phyloP scores from a whole-genome alignment of 768 basidiomycete genomes.

The Agrocybe chaxingu region DNA sequence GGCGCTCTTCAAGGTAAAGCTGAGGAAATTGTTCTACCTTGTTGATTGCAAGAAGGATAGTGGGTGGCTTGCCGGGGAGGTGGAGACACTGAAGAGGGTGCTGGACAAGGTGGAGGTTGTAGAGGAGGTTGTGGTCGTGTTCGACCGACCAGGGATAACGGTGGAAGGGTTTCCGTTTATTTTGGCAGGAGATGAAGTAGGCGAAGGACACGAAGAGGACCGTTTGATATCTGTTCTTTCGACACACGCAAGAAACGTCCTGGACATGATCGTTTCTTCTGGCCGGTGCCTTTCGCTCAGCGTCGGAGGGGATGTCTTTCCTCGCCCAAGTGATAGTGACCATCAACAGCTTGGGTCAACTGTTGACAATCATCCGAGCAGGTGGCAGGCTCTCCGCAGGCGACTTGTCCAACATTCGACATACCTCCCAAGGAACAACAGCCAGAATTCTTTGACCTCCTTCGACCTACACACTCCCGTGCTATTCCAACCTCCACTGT shows the following conservation, averaged over 20 bases:
- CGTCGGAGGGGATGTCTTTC: too few species aligned
- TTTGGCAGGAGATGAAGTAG: neutral
- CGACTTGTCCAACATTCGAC: neutral
- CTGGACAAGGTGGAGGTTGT: neutral
- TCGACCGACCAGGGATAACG: neutral
- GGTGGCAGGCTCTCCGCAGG: too few species aligned
- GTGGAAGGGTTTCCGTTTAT: too few species aligned
- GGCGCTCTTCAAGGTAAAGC: slow-evolving; percentile 16
- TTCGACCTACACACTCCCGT: slow-evolving; percentile 23
- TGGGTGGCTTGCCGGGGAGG: slow-evolving; percentile 1
- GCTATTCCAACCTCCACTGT: slow-evolving; percentile 17
- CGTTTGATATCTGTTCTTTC: too few species aligned
- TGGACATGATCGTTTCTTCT: too few species aligned
- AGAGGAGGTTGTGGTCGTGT: slow-evolving; percentile 1
- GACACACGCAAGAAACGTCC: too few species aligned
- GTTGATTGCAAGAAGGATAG: slow-evolving; percentile 6
- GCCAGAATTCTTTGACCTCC: slow-evolving; percentile 3
- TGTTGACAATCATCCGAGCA: too few species aligned
- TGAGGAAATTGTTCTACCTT: slow-evolving; percentile 9
- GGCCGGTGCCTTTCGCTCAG: too few species aligned
- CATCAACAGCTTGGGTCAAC: too few species aligned
- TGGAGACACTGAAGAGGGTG: neutral
- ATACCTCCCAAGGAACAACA: neutral
- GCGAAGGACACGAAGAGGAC: neutral
- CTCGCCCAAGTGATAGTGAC: too few species aligned